Base-by-base conservation (phyloP, 495 filamentous ascomycete species). In the Jackrogersella multiformis region DNA sequence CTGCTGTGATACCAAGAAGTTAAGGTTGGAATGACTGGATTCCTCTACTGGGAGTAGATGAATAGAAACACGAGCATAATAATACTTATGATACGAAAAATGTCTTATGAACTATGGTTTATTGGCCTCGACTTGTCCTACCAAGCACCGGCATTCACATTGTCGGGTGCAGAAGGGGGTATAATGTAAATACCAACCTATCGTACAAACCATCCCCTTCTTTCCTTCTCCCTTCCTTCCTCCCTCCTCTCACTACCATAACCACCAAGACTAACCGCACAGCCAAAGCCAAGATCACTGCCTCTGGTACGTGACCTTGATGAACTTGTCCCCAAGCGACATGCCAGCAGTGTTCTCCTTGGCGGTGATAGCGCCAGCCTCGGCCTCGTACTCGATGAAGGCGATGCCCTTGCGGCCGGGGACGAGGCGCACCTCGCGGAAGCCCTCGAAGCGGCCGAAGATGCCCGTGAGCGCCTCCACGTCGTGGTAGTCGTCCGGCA, bases 301-400 rank as follows among this genome's bases (percentile, higher is more conserved):
- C 69, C 94, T 86, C 81, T 97, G 94, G 81, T 94, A 98, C 15
- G 94, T 96, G 58, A 94, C 92, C 77, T 93, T 92, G 72, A 88
- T 85, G 13, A 79, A 73, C 74, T 85, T 80, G 7, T 84, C 85
- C 30, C 87, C 94, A 67, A 98, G 82, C 10, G 87, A 75, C 91
- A 97, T 93, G n/a, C 92, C 91, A 9, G 92, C 91, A 24, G 92
- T 95, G 65, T 91, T 89, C 84, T 98, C 94, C 85, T 98, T 99
- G 30, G 95, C 95, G 52, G 87, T 89, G 67, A 97, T 97, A 41
- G 96, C 93, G 8, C 92, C 93, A 12, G 88, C 81, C 82, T 97
- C 91, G 63, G 84, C 86, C 75, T 97, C 92, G 79, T 97, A 99
- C 77, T 99, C 96, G 65, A 97, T 92, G 75, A 98, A 98, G 1